Base-by-base conservation (phyloP, 306 rosid genomes). In the Lathyrus sativus region DNA sequence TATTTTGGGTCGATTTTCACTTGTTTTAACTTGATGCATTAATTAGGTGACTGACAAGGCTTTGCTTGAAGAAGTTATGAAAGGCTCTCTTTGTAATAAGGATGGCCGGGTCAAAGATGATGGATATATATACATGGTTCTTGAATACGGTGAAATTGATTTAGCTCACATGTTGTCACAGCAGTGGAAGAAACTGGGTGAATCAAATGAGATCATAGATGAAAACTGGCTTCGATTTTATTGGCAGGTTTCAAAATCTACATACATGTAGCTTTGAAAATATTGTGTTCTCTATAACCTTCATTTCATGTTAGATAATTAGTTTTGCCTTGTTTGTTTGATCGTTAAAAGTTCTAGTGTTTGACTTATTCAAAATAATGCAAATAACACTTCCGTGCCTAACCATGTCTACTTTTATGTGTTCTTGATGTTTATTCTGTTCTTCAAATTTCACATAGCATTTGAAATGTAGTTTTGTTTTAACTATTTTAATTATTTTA, bases 151-250 rank as follows among this genome's bases (percentile, higher is more conserved):
- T 44, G 97, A 93, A 87, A 90, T 93, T 44, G 98, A 93, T 86
- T 85, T 93, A 80, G 98, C 98, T 76, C 98, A 88, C 84, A 93
- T 93, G 98, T 91, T 93, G 62, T 90, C 95, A 49, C 97, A 93
- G 82, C 88, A 90, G 80, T 93, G 96, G 98, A 93, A 86, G 77
- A 91, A 88, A 73, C 74, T 93, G 73, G 89, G 88, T 73, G 83
- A 82, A 42, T 43, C 65, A 69, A 65, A 85, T 24, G 79, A 81
- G 80, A 85, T 84, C 68, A 83, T 88, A 65, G 92, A 90, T 66
- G 86, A 88, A 59, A 93, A 93, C 70, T 93, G 98, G 98, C 97
- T 90, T 70, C 91, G 96, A 65, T 93, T 93, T 85, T 93, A 88
- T 76, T 93, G 98, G 98, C 97, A 90, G 96, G 97, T 93, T 65